phyloP scores from a whole-genome alignment of 2,329 filamentous ascomycete species.

The Fusarium drepaniforme region DNA sequence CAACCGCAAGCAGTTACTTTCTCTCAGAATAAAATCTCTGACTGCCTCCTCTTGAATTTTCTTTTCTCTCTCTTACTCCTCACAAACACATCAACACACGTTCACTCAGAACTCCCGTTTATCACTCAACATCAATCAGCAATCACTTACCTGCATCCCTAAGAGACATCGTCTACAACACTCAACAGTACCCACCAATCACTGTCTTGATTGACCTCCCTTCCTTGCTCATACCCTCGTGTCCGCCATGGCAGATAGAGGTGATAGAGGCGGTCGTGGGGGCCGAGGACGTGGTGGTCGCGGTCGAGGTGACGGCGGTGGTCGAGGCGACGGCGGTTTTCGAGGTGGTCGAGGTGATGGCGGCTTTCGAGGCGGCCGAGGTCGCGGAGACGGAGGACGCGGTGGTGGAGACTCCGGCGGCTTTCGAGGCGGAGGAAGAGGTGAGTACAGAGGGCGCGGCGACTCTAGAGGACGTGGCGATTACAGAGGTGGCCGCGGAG shows the following conservation, averaged over 20 bases:
- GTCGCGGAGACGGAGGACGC: constrained; percentile 37
- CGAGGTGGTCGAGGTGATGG: constrained; percentile 38
- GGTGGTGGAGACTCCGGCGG: constrained; percentile 30
- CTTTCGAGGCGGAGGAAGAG: constrained; percentile 28
- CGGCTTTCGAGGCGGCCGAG: constrained; percentile 24
- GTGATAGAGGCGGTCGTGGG: constrained; percentile 42
- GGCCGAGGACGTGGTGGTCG: constrained; percentile 13
- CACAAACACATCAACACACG: background rate
- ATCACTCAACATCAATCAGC: background rate
- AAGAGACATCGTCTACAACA: background rate
- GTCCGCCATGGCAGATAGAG: constrained; percentile 44
- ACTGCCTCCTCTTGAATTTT: background rate
- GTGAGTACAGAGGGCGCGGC: constrained; percentile 32
- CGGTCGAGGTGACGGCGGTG: constrained; percentile 12
- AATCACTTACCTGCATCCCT: background rate
- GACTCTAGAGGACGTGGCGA: constrained; percentile 15
- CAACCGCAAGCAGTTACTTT: background rate
- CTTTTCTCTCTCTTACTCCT: background rate
- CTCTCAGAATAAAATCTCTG: constrained; percentile 12
- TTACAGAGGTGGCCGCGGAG: constrained; percentile 19
- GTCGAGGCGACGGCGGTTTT: background rate
- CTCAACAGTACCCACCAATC: background rate
- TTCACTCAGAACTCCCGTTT: background rate
- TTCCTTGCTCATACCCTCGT: background rate
- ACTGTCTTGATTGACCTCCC: background rate